A percentile compares a stretch with the other conserved stretches of the same genome.
Evolutionary conservation across 192 early-diverging fungal genomes (phyloP).

Genomic region (Cetraspora pellucida): DNA sequence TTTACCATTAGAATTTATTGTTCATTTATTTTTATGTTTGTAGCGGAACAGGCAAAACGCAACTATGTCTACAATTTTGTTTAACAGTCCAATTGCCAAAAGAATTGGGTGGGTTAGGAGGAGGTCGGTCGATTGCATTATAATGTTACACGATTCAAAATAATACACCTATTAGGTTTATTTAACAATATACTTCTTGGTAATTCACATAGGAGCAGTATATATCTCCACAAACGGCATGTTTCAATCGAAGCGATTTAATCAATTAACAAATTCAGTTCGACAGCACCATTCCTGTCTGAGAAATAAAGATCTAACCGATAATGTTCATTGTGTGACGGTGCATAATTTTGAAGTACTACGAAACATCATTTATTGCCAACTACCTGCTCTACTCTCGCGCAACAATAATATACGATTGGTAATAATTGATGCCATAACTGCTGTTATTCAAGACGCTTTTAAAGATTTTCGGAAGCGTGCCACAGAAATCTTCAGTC

Average conservation of each 20-base stretch:
- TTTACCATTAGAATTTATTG: not conserved
- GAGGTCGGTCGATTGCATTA: slow-evolving; percentile 46
- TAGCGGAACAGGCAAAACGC: slow-evolving; percentile 85
- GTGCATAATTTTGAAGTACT: slow-evolving; percentile 71
- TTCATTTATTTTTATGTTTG: not conserved
- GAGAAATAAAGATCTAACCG: slow-evolving; percentile 31
- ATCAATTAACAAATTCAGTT: slow-evolving; percentile 47
- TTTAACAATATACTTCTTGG: not conserved
- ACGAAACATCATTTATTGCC: slow-evolving; percentile 72
- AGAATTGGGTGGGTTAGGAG: slow-evolving; percentile 58
- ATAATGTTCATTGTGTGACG: slow-evolving; percentile 68
- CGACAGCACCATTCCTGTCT: slow-evolving; percentile 33
- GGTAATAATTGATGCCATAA: slow-evolving; percentile 86
- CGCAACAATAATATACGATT: slow-evolving; percentile 58
- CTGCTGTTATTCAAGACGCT: slow-evolving; percentile 70
- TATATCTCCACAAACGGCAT: slow-evolving; percentile 76
- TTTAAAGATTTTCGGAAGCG: slow-evolving; percentile 43
- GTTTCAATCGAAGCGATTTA: slow-evolving; percentile 63
- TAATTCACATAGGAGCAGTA: slow-evolving; percentile 45
- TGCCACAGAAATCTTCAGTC: slow-evolving; percentile 55
- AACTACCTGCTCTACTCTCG: slow-evolving; percentile 65
- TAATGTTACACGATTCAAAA: not conserved
- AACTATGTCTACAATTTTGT: slow-evolving; percentile 81
- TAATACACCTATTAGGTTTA: not conserved
- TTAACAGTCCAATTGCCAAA: slow-evolving; percentile 67